Evolutionary conservation across 176 grass and related monocot species (phyloP).

Genomic region (Cenchrus purpureus): DNA sequence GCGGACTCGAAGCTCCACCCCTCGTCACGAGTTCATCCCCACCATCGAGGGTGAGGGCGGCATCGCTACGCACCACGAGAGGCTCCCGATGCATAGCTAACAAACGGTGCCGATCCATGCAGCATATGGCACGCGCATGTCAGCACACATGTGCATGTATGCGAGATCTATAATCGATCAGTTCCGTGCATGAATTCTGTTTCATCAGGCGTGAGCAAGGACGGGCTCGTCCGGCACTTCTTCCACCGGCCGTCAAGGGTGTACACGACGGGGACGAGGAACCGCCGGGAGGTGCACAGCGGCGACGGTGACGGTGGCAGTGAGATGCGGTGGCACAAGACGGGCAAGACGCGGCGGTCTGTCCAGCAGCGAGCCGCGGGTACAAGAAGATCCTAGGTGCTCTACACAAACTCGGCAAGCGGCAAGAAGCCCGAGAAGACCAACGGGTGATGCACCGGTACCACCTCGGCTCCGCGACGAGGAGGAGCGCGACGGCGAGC

Average conservation of each 20-base stretch:
- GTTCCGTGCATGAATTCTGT: too few relatives aligned
- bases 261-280: slow-evolving; percentile 89
- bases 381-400: slow-evolving; percentile 97
- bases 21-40: slow-evolving; percentile 89
- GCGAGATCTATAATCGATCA: too few relatives aligned
- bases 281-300: slow-evolving; percentile 82
- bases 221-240: slow-evolving; percentile 84
- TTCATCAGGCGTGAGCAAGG: slow-evolving; percentile 62
- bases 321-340: slow-evolving; percentile 96
- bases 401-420: slow-evolving; percentile 92
- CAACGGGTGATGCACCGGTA: slow-evolving; percentile 97
- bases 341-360: slow-evolving; percentile 84
- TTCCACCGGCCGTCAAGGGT: slow-evolving; percentile 90
- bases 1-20: slow-evolving; percentile 60
- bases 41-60: slow-evolving; percentile 80
- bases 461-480: slow-evolving; percentile 79
- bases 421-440: slow-evolving; percentile 95
- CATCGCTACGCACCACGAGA: slow-evolving; percentile 88
- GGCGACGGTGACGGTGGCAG: slow-evolving; percentile 44
- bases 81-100: slow-evolving; percentile 54
- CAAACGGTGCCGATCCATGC: too few relatives aligned
- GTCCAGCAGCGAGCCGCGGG: slow-evolving; percentile 45
- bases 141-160: too few relatives aligned
- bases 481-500: slow-evolving; percentile 90
- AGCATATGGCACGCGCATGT: too few relatives aligned